phyloP scores from a whole-genome alignment of 2,329 filamentous ascomycete genomes.

The Microdochium bolleyi region DNA sequence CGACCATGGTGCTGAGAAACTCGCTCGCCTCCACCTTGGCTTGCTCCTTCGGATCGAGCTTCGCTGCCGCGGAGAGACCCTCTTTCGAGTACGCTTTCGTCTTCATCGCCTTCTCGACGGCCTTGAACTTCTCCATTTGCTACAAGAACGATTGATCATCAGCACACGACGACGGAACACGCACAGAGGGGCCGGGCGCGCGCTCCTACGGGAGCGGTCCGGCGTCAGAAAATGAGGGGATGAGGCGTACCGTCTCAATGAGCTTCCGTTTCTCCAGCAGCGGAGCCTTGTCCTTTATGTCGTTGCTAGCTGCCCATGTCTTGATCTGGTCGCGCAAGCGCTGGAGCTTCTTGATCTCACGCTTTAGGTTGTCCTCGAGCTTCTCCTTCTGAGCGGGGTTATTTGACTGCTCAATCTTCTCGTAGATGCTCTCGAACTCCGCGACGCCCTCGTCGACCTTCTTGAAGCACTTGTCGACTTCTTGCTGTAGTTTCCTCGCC shows the following conservation, averaged over 20 bases:
- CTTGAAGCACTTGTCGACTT: conserved; percentile 99
- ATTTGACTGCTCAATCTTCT: conserved; percentile 89
- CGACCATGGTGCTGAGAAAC: conserved; percentile 80
- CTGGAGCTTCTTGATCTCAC: conserved; percentile 99
- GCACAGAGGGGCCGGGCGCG: not conserved
- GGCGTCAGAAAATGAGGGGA: not conserved
- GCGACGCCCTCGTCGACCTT: conserved; percentile 89
- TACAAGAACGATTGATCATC: conserved; percentile 26
- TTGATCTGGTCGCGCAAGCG: conserved; percentile 97
- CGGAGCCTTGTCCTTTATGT: conserved; percentile 98
- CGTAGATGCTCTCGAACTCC: conserved; percentile 91
- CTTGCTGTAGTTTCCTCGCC: conserved; percentile 90
- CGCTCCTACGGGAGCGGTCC: not conserved
- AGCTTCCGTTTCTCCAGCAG: conserved; percentile 88
- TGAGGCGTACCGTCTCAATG: conserved; percentile 80
- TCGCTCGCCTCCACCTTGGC: conserved; percentile 84
- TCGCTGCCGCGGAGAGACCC: conserved; percentile 81
- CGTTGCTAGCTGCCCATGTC: conserved; percentile 96
- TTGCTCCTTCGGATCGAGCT: conserved; percentile 95
- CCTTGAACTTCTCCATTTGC: conserved; percentile 99
- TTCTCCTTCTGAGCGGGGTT: conserved; percentile 97
- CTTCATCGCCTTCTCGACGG: conserved; percentile 99
- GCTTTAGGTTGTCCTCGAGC: conserved; percentile 94
- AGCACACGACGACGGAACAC: conserved; percentile 1
- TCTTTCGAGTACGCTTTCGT: conserved; percentile 99